Percentiles rank a stretch among this genome's conserved stretches.
These are phyloP conservation scores for Trametes maxima DNA, from an alignment of 768 basidiomycete species.

Conservation along the genomic window DNA sequence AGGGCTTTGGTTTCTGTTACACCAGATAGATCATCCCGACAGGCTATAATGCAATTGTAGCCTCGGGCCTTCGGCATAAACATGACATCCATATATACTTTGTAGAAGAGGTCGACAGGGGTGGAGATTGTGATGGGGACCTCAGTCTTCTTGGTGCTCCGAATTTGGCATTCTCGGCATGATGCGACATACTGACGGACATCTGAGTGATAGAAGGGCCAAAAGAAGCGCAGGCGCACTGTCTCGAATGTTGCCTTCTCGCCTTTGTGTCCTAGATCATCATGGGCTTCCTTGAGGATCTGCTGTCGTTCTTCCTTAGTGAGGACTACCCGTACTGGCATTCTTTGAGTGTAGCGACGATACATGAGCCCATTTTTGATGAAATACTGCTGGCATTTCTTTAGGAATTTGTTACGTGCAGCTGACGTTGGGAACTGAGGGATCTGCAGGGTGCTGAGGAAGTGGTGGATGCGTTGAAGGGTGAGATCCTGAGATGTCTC, in stretches of 20 bases:
- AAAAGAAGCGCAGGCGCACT: too few species aligned
- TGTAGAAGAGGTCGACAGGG: constrained; percentile 18
- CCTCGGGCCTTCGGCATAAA: constrained; percentile 22
- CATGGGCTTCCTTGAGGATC: constrained; percentile 26
- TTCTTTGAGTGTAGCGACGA: background rate
- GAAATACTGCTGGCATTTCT: constrained; percentile 19
- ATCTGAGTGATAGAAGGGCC: constrained; percentile 27
- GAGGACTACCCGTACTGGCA: constrained; percentile 13
- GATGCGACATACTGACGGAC: constrained; percentile 16
- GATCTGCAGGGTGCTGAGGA: constrained; percentile 12
- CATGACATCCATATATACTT: constrained; percentile 24
- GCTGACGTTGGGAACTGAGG: background rate
- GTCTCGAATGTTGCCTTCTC: constrained; percentile 13
- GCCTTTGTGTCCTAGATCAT: constrained; percentile 26
- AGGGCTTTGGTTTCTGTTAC: constrained; percentile 35
- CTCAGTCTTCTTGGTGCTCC: constrained; percentile 19
- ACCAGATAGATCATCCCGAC: constrained; percentile 35
- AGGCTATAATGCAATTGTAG: constrained; percentile 29
- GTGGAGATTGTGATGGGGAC: too few species aligned
- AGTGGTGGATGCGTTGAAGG: constrained; percentile 25
- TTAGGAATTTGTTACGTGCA: constrained; percentile 8
- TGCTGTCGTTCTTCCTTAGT: background rate
- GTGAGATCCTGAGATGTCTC: constrained; percentile 8
- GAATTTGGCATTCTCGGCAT: constrained; percentile 26
- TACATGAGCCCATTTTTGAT: constrained; percentile 14